Evolutionary conservation across 306 rosid genomes (phyloP).

Genomic region (Ziziphus jujuba): DNA sequence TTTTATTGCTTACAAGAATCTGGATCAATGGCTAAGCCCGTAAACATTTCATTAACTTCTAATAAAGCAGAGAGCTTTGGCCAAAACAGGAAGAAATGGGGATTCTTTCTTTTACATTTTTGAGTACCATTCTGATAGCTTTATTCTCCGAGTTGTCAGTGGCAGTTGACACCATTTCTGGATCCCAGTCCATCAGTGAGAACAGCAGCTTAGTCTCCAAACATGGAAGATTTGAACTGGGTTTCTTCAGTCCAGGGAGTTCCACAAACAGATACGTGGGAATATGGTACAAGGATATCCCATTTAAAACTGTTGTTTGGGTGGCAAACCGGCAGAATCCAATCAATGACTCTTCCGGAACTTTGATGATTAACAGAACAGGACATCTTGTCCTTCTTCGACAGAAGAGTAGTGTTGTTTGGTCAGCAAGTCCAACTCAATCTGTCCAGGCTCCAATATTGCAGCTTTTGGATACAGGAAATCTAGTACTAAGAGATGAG

Average conservation of each 20-base stretch:
- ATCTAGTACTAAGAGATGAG: slow-evolving; percentile 17
- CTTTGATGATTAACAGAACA: neutral
- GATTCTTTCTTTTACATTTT: too few relatives aligned
- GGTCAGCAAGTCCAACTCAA: slow-evolving; percentile 12
- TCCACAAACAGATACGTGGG: slow-evolving; percentile 14
- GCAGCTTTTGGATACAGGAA: slow-evolving; percentile 15
- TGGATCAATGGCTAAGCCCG: too few relatives aligned
- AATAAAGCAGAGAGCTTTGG: too few relatives aligned
- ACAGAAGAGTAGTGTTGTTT: slow-evolving; percentile 7
- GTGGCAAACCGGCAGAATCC: neutral
- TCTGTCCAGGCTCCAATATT: neutral
- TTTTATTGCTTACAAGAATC: too few relatives aligned
- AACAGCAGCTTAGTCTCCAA: slow-evolving; percentile 10
- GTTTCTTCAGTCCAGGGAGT: slow-evolving; percentile 15
- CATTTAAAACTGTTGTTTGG: slow-evolving; percentile 9
- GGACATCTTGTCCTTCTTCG: slow-evolving; percentile 6
- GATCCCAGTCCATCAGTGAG: slow-evolving; percentile 3
- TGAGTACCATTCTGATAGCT: too few relatives aligned
- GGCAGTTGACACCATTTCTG: neutral
- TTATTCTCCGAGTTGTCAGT: too few relatives aligned
- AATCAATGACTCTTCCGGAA: neutral
- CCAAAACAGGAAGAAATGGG: too few relatives aligned
- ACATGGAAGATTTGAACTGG: slow-evolving; percentile 17
- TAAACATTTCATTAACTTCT: too few relatives aligned
- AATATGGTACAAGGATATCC: slow-evolving; percentile 23